Percentiles rank a stretch among this genome's conserved stretches.
These are phyloP conservation scores for Heliamphora exappendiculata DNA, from an alignment of 148 eudicot species.

Conservation along the genomic window DNA sequence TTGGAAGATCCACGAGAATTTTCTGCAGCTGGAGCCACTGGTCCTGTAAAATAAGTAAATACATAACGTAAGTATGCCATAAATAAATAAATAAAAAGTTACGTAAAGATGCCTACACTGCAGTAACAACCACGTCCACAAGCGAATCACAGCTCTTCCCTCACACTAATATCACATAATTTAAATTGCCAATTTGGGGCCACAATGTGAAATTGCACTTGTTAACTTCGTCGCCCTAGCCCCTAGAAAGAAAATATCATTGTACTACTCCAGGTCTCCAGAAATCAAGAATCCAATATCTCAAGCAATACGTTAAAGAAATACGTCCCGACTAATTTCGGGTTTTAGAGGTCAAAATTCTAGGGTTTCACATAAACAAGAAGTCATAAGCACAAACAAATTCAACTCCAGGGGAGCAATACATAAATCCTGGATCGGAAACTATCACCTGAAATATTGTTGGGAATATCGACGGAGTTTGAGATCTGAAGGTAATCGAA, in stretches of 20 bases:
- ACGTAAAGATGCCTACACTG: neutral
- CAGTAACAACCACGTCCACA: neutral
- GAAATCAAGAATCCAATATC: neutral
- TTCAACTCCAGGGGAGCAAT: neutral
- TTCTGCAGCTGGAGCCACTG: conserved; percentile 29
- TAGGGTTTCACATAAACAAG: conserved; percentile 12
- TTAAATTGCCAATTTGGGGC: neutral
- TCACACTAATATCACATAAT: neutral
- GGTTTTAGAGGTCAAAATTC: neutral
- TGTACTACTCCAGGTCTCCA: neutral
- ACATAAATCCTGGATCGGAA: neutral
- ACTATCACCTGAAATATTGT: conserved; percentile 23
- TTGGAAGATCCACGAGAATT: conserved; percentile 50
- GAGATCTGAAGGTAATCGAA: conserved; percentile 32
- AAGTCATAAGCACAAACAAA: neutral
- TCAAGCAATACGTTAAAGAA: neutral
- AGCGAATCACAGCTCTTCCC: neutral
- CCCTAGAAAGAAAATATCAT: neutral
- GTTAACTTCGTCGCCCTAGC: neutral
- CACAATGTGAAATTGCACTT: neutral
- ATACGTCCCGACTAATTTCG: neutral
- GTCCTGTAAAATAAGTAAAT: conserved; percentile 36
- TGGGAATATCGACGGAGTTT: conserved; percentile 19
- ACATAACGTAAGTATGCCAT: neutral
- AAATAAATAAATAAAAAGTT: too few relatives aligned